Evolutionary conservation across 2,329 filamentous ascomycete genomes (phyloP).

Genomic region (Phyllosticta citriasiana): DNA sequence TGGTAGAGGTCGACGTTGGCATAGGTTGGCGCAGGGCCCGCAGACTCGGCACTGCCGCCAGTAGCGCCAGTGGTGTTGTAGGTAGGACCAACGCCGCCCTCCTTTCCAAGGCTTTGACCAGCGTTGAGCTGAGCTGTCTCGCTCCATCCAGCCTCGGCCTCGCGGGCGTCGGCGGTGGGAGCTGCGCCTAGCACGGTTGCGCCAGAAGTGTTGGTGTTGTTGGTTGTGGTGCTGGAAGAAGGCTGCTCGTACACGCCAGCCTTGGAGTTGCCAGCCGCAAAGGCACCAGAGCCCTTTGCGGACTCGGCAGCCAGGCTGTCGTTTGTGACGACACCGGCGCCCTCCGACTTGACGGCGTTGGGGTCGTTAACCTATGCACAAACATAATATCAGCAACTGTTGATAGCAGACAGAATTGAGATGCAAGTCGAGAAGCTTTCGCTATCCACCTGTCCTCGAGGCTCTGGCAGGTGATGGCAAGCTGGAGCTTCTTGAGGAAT

Average conservation of each 20-base stretch:
- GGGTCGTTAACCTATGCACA: slow-evolving; percentile 39
- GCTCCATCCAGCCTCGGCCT: slow-evolving; percentile 29
- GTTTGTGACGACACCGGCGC: slow-evolving; percentile 51
- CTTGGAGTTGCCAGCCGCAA: slow-evolving; percentile 48
- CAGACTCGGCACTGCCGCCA: slow-evolving; percentile 14
- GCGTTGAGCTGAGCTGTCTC: slow-evolving; percentile 33
- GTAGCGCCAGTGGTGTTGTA: slow-evolving; percentile 21
- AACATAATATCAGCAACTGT: slow-evolving; percentile 11
- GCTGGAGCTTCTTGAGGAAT: neutral
- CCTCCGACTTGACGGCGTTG: slow-evolving; percentile 43
- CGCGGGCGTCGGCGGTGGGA: slow-evolving; percentile 35
- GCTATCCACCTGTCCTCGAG: no score
- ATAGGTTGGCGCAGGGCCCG: slow-evolving; percentile 26
- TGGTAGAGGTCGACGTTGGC: slow-evolving; percentile 22
- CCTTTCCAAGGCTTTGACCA: slow-evolving; percentile 26
- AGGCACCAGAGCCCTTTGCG: slow-evolving; percentile 47
- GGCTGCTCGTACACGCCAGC: slow-evolving; percentile 40
- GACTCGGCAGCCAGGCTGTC: slow-evolving; percentile 74
- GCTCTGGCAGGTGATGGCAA: neutral
- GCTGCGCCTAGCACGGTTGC: slow-evolving; percentile 43
- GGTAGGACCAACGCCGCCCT: slow-evolving; percentile 25
- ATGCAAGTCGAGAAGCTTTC: neutral
- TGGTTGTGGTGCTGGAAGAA: slow-evolving; percentile 44
- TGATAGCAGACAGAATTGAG: neutral
- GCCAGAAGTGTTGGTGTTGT: slow-evolving; percentile 45